Evolutionary conservation across 441 rosid genomes (phyloP).

Genomic region (Adansonia grandidieri): DNA sequence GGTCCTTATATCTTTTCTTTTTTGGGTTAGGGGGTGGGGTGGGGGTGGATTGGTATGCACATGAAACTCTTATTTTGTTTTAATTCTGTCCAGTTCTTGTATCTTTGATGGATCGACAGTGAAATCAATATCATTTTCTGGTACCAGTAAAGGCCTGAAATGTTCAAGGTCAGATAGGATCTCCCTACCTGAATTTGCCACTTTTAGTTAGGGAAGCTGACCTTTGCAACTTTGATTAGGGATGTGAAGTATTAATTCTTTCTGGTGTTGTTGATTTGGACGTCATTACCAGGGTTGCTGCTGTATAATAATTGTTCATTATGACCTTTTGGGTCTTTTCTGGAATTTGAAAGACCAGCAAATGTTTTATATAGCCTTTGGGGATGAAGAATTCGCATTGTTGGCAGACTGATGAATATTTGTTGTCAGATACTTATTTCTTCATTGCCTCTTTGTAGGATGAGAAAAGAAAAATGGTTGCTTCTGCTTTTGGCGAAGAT

Average conservation of each 20-base stretch:
- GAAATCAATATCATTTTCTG: conserved; percentile 3
- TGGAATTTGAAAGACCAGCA: neutral
- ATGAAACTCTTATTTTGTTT: neutral
- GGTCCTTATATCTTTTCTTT: neutral
- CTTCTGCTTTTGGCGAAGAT: conserved; percentile 95
- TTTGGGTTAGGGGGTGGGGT: neutral
- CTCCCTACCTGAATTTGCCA: conserved; percentile 1
- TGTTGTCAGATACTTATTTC: neutral
- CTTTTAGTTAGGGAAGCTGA: conserved; percentile 2
- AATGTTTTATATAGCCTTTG: conserved; percentile 1
- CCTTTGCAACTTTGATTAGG: neutral
- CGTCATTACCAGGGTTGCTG: neutral
- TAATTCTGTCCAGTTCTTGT: conserved; percentile 2
- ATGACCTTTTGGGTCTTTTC: neutral
- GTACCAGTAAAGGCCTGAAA: neutral
- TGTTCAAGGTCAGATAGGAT: conserved; percentile 1
- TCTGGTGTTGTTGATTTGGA: neutral
- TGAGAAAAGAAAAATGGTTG: conserved; percentile 86
- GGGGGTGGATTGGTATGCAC: neutral
- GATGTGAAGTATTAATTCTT: neutral
- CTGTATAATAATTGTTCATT: neutral
- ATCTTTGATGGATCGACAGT: neutral
- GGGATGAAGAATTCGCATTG: neutral
- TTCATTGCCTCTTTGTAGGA: conserved; percentile 54
- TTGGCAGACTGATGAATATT: neutral